These are phyloP conservation scores for Aureobasidium mangrovei DNA, from an alignment of 2,329 filamentous ascomycete species.

Conservation along the genomic window DNA sequence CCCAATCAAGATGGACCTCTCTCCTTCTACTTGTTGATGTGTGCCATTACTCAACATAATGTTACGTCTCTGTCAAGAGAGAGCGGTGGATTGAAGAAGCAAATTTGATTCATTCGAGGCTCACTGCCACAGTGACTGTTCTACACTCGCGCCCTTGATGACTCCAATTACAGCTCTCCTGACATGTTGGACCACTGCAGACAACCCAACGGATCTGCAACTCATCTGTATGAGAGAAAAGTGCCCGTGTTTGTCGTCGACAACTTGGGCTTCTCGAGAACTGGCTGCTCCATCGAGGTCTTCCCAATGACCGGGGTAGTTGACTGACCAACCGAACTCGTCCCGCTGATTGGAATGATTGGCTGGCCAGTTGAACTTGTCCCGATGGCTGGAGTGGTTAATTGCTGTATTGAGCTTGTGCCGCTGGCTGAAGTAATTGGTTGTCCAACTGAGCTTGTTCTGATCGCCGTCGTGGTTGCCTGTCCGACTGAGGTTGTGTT, in stretches of 20 bases:
- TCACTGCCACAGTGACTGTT: too few relatives aligned
- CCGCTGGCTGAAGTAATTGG: not conserved
- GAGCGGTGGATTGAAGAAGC: too few relatives aligned
- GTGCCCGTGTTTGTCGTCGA: slow-evolving; percentile 5
- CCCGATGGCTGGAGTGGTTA: not conserved
- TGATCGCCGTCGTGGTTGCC: not conserved
- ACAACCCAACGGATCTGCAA: too few relatives aligned
- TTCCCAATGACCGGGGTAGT: not conserved
- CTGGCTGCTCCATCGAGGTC: not conserved
- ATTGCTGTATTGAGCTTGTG: not conserved
- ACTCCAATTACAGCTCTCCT: too few relatives aligned
- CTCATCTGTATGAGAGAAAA: slow-evolving; percentile 1
- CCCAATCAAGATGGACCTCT: too few relatives aligned
- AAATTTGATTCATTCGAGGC: too few relatives aligned
- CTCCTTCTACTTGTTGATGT: too few relatives aligned
- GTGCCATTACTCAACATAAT: too few relatives aligned
- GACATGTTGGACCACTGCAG: too few relatives aligned
- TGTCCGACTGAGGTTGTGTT: not conserved
- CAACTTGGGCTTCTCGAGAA: not conserved
- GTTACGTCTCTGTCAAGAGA: too few relatives aligned
- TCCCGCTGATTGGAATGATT: not conserved
- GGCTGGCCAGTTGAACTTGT: not conserved
- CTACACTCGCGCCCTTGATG: too few relatives aligned
- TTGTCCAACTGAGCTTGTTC: not conserved
- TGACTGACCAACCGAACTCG: not conserved